These are phyloP conservation scores for Trichosporon asahii DNA, from an alignment of 1,284 basidiomycete species.

Conservation along the genomic window DNA sequence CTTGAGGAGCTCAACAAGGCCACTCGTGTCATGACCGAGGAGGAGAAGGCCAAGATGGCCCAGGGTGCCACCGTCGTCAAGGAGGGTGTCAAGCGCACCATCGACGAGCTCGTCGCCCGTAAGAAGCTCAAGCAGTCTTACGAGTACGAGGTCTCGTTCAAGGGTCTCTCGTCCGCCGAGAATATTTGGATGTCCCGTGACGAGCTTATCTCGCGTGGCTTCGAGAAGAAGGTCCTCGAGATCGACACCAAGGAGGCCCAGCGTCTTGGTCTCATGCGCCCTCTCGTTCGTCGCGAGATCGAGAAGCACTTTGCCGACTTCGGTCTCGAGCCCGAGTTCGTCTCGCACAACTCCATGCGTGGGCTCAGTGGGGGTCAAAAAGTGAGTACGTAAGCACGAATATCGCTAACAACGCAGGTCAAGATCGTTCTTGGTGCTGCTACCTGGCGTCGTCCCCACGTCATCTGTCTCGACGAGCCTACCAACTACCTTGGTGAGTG, in stretches of 20 bases:
- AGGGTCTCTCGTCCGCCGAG: slow-evolving; percentile 85
- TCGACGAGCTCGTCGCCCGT: slow-evolving; percentile 84
- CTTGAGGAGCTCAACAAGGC: slow-evolving; percentile 94
- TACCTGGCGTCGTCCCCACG: slow-evolving; percentile 95
- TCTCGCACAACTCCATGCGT: slow-evolving; percentile 93
- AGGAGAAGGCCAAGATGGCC: slow-evolving; percentile 94
- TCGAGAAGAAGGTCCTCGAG: slow-evolving; percentile 98
- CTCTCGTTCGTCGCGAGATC: slow-evolving; percentile 94
- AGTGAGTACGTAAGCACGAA: no score
- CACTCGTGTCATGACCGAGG: slow-evolving; percentile 77
- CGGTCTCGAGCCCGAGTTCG: slow-evolving; percentile 80
- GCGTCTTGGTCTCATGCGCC: slow-evolving; percentile 90
- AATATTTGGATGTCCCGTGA: slow-evolving; percentile 96
- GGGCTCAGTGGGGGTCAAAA: slow-evolving; percentile 99
- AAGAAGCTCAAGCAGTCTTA: slow-evolving; percentile 99
- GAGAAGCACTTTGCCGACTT: slow-evolving; percentile 94
- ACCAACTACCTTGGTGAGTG: slow-evolving; percentile 68
- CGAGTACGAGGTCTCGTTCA: slow-evolving; percentile 96
- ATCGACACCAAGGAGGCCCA: slow-evolving; percentile 97
- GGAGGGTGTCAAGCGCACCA: slow-evolving; percentile 90
- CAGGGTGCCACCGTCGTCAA: slow-evolving; percentile 80
- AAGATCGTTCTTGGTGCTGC: slow-evolving; percentile 99
- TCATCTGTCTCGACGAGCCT: slow-evolving; percentile 97
- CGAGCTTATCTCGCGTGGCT: slow-evolving; percentile 93
- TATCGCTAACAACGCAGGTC: slow-evolving; percentile 55